Conservation (phyloP, 495 filamentous ascomycete species). For the Neurospora cerealis region DNA sequence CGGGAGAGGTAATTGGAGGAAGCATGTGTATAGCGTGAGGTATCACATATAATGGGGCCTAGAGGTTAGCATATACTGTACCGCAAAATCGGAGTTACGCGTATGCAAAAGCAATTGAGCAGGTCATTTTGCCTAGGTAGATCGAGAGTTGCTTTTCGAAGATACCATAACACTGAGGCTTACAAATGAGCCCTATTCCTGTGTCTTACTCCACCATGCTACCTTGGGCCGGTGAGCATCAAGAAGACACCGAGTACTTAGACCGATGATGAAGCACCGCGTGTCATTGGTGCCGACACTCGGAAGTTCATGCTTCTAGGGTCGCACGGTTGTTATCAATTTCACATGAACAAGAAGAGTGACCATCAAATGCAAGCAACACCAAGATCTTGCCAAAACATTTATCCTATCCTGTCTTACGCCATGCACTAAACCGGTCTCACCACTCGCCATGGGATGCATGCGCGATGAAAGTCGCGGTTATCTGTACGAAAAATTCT, state of each 20-base stretch:
- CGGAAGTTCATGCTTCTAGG: neutral
- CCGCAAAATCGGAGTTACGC: neutral
- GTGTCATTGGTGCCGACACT: neutral
- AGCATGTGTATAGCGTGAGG: neutral
- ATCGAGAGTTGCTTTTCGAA: neutral
- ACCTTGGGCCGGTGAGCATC: neutral
- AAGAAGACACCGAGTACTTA: neutral
- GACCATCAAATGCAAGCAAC: neutral
- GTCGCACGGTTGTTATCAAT: neutral
- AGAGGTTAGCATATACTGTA: neutral
- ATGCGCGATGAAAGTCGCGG: neutral
- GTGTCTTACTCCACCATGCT: neutral
- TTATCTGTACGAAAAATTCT: neutral
- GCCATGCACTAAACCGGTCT: neutral
- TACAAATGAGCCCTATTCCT: neutral
- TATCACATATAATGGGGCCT: neutral
- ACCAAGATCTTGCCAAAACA: neutral
- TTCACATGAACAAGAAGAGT: neutral
- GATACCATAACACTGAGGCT: neutral
- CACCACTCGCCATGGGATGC: neutral
- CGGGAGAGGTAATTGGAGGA: conserved; percentile 13
- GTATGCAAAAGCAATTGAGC: neutral
- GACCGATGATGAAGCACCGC: neutral
- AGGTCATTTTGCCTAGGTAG: neutral
- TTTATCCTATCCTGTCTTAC: neutral